phyloP scores from a whole-genome alignment of 129 eudicot genomes.

The Apium graveolens region DNA sequence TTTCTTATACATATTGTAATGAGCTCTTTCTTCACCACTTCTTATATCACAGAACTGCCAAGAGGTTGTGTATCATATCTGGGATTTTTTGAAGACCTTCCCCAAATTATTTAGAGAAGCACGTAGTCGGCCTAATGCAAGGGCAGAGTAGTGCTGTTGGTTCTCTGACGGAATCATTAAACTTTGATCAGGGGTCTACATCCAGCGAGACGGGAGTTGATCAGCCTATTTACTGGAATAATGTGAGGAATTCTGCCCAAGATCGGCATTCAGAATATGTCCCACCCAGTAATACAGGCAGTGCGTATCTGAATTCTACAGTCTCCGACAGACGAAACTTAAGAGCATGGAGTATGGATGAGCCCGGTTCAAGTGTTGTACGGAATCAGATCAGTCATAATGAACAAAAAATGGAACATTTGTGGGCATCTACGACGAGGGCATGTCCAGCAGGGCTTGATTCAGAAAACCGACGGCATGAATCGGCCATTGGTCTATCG shows the following conservation, averaged over 20 bases:
- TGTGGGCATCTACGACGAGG: slow-evolving; percentile 38
- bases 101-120: slow-evolving; percentile 21
- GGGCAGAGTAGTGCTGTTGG: slow-evolving; percentile 70
- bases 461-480: slow-evolving; percentile 36
- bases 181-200: slow-evolving; percentile 56
- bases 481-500: slow-evolving; percentile 32
- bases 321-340: slow-evolving; percentile 29
- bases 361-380: slow-evolving; percentile 44
- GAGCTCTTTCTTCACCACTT: not conserved
- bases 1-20: not conserved
- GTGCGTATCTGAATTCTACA: slow-evolving; percentile 19
- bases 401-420: slow-evolving; percentile 31
- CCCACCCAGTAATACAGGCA: slow-evolving; percentile 19
- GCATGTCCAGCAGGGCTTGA: slow-evolving; percentile 10
- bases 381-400: slow-evolving; percentile 19
- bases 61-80: not conserved
- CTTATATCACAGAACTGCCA: not conserved
- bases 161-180: slow-evolving; percentile 49
- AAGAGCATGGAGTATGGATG: slow-evolving; percentile 56
- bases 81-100: not conserved
- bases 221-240: slow-evolving; percentile 58
- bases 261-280: slow-evolving; percentile 32
- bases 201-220: slow-evolving; percentile 44
- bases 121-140: slow-evolving; percentile 50
- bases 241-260: slow-evolving; percentile 29